These are phyloP conservation scores for Jamesozyma spencerorum DNA, from an alignment of 805 yeast species.

Conservation along the genomic window DNA sequence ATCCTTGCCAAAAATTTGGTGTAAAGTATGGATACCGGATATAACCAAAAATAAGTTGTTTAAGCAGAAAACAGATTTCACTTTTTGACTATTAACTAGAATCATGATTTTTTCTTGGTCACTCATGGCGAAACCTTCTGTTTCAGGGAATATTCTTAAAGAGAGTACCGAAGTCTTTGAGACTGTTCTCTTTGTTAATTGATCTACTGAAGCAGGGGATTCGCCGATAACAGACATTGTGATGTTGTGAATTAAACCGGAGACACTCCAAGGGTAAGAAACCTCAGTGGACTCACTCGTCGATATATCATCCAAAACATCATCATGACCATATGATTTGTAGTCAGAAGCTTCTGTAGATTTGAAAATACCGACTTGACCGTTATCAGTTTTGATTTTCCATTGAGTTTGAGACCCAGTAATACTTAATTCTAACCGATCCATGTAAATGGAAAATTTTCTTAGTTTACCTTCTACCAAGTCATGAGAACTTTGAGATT, in stretches of 20 bases:
- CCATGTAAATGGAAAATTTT: slow-evolving; percentile 24
- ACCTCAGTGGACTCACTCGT: slow-evolving; percentile 30
- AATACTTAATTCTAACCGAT: slow-evolving; percentile 19
- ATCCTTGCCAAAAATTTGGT: slow-evolving; percentile 32
- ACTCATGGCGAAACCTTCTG: slow-evolving; percentile 11
- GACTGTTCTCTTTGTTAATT: slow-evolving; percentile 25
- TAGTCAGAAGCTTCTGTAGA: slow-evolving; percentile 10
- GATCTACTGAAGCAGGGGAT: slow-evolving; percentile 21
- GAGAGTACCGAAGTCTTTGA: slow-evolving; percentile 25
- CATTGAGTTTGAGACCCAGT: slow-evolving; percentile 22
- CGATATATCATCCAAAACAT: slow-evolving; percentile 18
- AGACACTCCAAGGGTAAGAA: slow-evolving; percentile 22
- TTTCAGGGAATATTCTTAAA: slow-evolving; percentile 21
- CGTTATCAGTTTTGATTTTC: slow-evolving; percentile 13
- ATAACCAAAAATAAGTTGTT: slow-evolving; percentile 38
- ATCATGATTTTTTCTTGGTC: slow-evolving; percentile 20
- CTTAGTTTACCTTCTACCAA: slow-evolving; percentile 34
- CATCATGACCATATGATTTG: slow-evolving; percentile 7
- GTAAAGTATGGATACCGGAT: slow-evolving; percentile 38
- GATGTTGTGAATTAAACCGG: slow-evolving; percentile 15
- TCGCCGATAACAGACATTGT: slow-evolving; percentile 29
- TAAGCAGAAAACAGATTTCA: slow-evolving; percentile 32
- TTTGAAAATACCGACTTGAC: slow-evolving; percentile 14
- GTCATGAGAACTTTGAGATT: slow-evolving; percentile 32
- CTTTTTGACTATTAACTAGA: slow-evolving; percentile 19